phyloP scores from a whole-genome alignment of 2,329 filamentous ascomycete genomes.

The Aspergillus spinulosporus region DNA sequence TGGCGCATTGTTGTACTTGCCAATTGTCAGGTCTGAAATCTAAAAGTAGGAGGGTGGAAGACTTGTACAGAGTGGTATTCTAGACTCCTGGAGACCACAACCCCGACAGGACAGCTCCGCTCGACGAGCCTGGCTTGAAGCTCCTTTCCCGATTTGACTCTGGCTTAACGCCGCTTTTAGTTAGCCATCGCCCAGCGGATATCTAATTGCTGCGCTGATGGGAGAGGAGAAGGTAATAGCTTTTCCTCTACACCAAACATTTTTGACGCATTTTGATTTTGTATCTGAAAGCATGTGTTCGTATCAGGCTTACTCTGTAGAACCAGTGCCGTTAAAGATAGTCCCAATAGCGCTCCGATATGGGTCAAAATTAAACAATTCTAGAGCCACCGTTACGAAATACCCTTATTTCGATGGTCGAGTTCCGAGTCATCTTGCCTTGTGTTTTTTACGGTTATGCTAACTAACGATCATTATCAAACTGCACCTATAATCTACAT shows the following conservation, averaged over 20 bases:
- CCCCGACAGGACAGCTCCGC: neutral
- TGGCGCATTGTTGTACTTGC: constrained; percentile 35
- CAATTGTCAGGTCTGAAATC: neutral
- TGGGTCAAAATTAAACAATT: no score
- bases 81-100: neutral
- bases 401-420: neutral
- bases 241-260: no score
- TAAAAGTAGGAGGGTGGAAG: no score
- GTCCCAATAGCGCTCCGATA: no score
- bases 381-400: neutral
- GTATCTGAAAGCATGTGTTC: no score
- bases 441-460: neutral
- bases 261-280: no score
- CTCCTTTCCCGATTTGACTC: neutral
- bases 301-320: no score
- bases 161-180: neutral
- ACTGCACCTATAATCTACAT: constrained; percentile 1
- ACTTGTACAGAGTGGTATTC: no score
- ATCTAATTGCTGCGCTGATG: no score
- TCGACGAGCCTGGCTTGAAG: neutral
- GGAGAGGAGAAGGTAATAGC: no score
- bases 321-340: no score
- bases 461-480: neutral
- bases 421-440: neutral
- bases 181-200: neutral